These are phyloP conservation scores for Euphorbia corollata DNA, from an alignment of 441 rosid species.

Conservation along the genomic window DNA sequence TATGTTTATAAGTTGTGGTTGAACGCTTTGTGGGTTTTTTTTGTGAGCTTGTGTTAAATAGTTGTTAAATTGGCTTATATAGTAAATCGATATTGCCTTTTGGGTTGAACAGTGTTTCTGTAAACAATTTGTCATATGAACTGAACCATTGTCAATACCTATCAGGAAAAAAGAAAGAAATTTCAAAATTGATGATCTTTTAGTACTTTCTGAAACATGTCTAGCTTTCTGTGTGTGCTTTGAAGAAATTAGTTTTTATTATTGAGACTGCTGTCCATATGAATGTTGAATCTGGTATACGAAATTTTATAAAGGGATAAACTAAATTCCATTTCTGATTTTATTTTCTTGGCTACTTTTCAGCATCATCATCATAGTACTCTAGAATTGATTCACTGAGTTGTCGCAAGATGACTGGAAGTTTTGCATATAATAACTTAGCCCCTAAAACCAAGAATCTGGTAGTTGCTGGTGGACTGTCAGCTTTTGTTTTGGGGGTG, in stretches of 20 bases:
- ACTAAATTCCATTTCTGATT: background rate
- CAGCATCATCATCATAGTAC: constrained; percentile 11
- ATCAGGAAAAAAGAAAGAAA: background rate
- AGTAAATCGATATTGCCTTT: background rate
- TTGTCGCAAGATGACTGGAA: constrained; percentile 40
- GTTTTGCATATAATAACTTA: constrained; percentile 40
- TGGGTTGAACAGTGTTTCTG: background rate
- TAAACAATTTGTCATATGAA: background rate
- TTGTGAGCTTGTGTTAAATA: background rate
- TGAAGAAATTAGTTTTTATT: no score
- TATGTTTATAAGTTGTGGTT: background rate
- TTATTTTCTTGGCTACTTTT: background rate
- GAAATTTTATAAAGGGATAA: background rate
- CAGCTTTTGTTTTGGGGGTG: constrained; percentile 70
- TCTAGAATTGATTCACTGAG: background rate
- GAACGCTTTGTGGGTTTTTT: background rate
- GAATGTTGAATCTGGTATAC: background rate
- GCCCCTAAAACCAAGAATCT: constrained; percentile 66
- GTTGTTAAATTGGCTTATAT: background rate
- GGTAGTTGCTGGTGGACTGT: constrained; percentile 67
- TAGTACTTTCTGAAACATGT: no score
- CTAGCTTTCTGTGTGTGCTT: background rate
- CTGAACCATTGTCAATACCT: background rate
- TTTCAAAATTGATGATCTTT: background rate
- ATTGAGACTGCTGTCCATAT: background rate